A percentile compares a stretch with the other conserved stretches of the same genome.
Evolutionary conservation across 768 basidiomycete species (phyloP).

Genomic region (Trametes villosa): DNA sequence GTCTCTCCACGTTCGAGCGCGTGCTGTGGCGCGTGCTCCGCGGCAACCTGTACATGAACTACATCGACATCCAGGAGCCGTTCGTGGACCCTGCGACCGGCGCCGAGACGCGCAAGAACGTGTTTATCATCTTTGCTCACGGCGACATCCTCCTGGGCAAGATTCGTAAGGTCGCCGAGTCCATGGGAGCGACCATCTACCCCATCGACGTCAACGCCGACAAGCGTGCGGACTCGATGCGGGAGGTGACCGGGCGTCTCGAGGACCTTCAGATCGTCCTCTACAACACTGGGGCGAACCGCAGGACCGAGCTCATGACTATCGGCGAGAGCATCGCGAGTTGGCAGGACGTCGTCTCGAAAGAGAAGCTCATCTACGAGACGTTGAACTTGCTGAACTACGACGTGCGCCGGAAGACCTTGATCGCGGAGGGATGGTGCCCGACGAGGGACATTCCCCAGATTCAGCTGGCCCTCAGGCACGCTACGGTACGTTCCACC

Average conservation of each 20-base stretch:
- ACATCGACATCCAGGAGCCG: conserved; percentile 91
- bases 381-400: conserved; percentile 96
- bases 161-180: conserved; percentile 97
- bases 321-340: conserved; percentile 84
- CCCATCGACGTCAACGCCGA: conserved; percentile 95
- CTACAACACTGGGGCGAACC: conserved; percentile 84
- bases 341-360: conserved; percentile 93
- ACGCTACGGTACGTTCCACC: conserved; percentile 66
- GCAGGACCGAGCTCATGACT: conserved; percentile 80
- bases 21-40: conserved; percentile 97
- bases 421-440: conserved; percentile 98
- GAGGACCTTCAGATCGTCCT: conserved; percentile 91
- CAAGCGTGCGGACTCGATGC: conserved; percentile 87
- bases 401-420: conserved; percentile 89
- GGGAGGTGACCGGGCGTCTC: conserved; percentile 84
- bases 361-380: conserved; percentile 96
- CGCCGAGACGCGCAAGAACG: conserved; percentile 90
- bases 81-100: conserved; percentile 88
- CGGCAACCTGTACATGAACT: conserved; percentile 99
- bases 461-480: conserved; percentile 86
- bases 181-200: conserved; percentile 98
- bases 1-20: conserved; percentile 93
- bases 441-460: conserved; percentile 87
- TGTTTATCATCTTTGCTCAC: conserved; percentile 99
- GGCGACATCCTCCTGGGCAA: conserved; percentile 91